Conservation (phyloP, 2,329 filamentous ascomycete genomes). For the Anthostomella pinea region DNA sequence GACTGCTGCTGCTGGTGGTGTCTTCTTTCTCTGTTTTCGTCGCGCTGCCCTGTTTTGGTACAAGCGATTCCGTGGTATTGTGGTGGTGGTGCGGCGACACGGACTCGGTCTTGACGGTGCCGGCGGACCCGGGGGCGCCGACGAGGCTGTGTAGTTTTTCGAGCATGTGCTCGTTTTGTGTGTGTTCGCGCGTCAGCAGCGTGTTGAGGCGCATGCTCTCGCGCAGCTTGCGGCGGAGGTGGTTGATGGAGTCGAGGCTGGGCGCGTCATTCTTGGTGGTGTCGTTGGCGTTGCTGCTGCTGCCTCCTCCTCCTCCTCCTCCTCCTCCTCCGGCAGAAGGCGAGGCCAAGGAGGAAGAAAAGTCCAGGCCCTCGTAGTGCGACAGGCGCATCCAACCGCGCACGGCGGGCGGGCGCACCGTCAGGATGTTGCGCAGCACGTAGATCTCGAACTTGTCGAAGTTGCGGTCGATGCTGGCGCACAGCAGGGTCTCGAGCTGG, state of each 20-base stretch:
- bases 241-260: conserved; percentile 67
- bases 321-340: neutral
- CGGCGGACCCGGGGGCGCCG: conserved; percentile 12
- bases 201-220: conserved; percentile 51
- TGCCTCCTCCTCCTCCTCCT: neutral
- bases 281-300: too few relatives aligned
- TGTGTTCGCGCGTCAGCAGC: conserved; percentile 53
- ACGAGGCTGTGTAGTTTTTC: conserved; percentile 32
- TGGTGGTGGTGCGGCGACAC: conserved; percentile 8
- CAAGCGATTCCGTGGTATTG: conserved; percentile 12
- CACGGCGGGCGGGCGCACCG: conserved; percentile 61
- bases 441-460: conserved; percentile 90
- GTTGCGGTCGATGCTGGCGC: conserved; percentile 77
- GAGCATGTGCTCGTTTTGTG: conserved; percentile 39
- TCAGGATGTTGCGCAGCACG: conserved; percentile 80
- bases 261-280: too few relatives aligned
- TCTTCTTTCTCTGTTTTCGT: neutral
- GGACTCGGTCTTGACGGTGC: conserved; percentile 27
- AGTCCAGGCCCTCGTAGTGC: conserved; percentile 74
- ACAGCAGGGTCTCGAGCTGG: conserved; percentile 78
- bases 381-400: conserved; percentile 75
- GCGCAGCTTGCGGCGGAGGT: conserved; percentile 69
- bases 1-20: conserved; percentile 15
- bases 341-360: conserved; percentile 26
- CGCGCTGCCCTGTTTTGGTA: neutral